Evolutionary conservation across 768 basidiomycete species (phyloP).

Genomic region (Suillus placidus): DNA sequence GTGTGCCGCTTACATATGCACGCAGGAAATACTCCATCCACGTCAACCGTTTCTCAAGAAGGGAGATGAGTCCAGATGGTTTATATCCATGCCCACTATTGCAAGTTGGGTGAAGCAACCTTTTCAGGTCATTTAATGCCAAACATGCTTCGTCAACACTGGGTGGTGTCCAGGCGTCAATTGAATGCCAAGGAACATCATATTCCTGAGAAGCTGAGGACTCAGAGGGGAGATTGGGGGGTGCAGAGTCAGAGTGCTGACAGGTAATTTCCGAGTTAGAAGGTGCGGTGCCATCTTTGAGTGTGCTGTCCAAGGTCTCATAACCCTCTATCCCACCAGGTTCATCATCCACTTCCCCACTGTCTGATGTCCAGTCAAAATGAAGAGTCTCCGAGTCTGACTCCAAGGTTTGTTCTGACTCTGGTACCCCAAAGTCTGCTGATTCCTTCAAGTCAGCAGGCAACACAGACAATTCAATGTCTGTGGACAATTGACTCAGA

Average conservation of each 20-base stretch:
- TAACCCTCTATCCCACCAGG: background rate
- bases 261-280: no score
- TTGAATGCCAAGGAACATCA: background rate
- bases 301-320: background rate
- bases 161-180: background rate
- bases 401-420: background rate
- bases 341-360: background rate
- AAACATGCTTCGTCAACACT: background rate
- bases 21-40: constrained; percentile 4
- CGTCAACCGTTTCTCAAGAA: background rate
- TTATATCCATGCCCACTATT: constrained; percentile 5
- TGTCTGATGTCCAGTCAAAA: background rate
- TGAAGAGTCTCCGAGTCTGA: background rate
- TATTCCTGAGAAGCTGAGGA: background rate
- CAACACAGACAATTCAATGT: no score
- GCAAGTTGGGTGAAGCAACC: background rate
- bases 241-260: background rate
- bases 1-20: background rate
- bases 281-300: background rate
- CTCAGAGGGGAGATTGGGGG: background rate
- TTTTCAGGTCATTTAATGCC: background rate
- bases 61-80: background rate
- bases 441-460: background rate
- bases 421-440: background rate
- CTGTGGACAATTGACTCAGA: no score